phyloP scores from a whole-genome alignment of 768 basidiomycete species.

The Suillus luteus region DNA sequence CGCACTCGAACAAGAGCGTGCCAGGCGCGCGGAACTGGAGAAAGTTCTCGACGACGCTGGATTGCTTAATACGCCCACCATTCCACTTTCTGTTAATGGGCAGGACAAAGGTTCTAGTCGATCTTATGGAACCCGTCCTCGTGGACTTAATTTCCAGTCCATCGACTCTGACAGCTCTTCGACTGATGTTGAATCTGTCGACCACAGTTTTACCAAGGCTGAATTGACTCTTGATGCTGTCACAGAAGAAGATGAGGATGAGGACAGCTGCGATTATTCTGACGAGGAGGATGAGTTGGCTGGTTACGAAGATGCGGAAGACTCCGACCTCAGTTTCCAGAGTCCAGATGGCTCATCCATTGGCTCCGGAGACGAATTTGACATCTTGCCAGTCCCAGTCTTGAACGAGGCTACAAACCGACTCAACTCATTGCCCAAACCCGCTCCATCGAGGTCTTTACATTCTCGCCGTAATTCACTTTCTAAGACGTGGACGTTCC shows the following conservation, averaged over 20 bases:
- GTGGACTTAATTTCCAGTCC: conserved; percentile 45
- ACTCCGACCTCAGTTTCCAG: conserved; percentile 50
- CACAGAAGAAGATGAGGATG: conserved; percentile 52
- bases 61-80: conserved; percentile 48
- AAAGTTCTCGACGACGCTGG: conserved; percentile 48
- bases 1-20: conserved; percentile 43
- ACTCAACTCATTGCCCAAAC: conserved; percentile 10
- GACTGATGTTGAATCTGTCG: conserved; percentile 68
- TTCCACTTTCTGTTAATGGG: conserved; percentile 20
- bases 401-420: conserved; percentile 19
- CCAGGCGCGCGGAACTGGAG: conserved; percentile 50
- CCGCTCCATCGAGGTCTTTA: conserved; percentile 18
- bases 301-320: conserved; percentile 72
- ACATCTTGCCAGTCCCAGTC: conserved; percentile 20
- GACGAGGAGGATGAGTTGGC: conserved; percentile 61
- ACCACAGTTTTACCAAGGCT: conserved; percentile 43
- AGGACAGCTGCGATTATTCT: conserved; percentile 35
- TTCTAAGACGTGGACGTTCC: conserved; percentile 74
- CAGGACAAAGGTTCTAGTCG: conserved; percentile 22
- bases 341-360: conserved; percentile 52
- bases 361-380: conserved; percentile 53
- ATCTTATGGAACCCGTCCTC: conserved; percentile 36
- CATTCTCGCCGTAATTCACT: conserved; percentile 47
- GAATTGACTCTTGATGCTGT: conserved; percentile 57
- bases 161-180: conserved; percentile 64